Conservation (phyloP, 495 filamentous ascomycete species). For the Penicillium canariense region DNA sequence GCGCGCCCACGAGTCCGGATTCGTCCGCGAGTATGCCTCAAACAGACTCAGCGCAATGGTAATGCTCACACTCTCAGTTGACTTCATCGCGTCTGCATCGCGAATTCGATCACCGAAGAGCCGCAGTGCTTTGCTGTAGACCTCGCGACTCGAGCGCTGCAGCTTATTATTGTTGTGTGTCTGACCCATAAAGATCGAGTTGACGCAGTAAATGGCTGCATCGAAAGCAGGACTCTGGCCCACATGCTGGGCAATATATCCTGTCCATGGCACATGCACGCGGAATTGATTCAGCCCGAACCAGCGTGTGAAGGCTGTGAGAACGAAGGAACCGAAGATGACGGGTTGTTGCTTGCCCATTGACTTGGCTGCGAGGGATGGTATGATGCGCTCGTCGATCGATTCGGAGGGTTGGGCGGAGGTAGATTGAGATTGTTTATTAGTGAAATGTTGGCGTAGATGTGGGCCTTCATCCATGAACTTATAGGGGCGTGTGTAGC, state of each 20-base stretch:
- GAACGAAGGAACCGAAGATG: constrained; percentile 26
- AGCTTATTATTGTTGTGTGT: constrained; percentile 12
- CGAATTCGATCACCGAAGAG: constrained; percentile 28
- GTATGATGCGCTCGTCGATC: constrained; percentile 23
- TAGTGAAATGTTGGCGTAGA: constrained; percentile 19
- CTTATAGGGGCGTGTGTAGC: constrained; percentile 23
- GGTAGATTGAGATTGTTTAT: constrained; percentile 6
- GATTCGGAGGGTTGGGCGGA: constrained; percentile 5
- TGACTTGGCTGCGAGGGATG: constrained; percentile 20
- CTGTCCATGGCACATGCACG: constrained; percentile 26
- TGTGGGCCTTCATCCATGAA: constrained; percentile 27
- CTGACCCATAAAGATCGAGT: constrained; percentile 20
- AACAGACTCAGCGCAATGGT: constrained; percentile 30
- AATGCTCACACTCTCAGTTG: constrained; percentile 28
- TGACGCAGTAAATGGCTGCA: constrained; percentile 22
- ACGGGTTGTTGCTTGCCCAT: constrained; percentile 23
- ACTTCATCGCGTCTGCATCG: constrained; percentile 14
- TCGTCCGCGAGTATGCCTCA: constrained; percentile 30
- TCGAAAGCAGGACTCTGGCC: constrained; percentile 25
- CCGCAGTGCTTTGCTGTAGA: constrained; percentile 34
- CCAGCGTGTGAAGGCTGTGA: constrained; percentile 24
- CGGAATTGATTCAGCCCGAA: constrained; percentile 26
- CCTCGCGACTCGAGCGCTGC: constrained; percentile 22
- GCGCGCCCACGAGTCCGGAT: constrained; percentile 28
- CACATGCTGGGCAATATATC: constrained; percentile 18